phyloP scores from a whole-genome alignment of 2,329 filamentous ascomycete genomes.

The Alternaria triticina region DNA sequence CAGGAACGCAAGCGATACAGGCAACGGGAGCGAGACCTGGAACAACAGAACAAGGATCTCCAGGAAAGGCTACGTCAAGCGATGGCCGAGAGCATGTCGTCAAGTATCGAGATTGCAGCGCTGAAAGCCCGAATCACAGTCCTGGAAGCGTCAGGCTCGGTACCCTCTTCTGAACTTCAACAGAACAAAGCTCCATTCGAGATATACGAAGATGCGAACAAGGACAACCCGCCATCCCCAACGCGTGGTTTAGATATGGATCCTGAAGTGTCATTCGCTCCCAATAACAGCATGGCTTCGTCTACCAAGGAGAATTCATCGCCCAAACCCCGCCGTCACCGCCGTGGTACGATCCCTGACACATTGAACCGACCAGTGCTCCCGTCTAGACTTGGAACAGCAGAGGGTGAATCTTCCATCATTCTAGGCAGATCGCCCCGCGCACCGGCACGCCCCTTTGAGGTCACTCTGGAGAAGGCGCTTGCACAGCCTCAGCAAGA shows the following conservation, averaged over 20 bases:
- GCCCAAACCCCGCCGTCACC: slow-evolving; percentile 30
- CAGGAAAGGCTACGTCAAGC: slow-evolving; percentile 46
- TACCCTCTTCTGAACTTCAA: slow-evolving; percentile 20
- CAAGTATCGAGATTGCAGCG: slow-evolving; percentile 42
- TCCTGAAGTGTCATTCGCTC: slow-evolving; percentile 19
- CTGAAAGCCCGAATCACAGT: slow-evolving; percentile 42
- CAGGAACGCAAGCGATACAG: slow-evolving; percentile 71
- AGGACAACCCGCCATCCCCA: slow-evolving; percentile 19
- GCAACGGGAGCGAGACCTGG: slow-evolving; percentile 69
- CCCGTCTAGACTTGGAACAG: slow-evolving; percentile 22
- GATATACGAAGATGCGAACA: slow-evolving; percentile 41
- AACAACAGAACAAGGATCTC: slow-evolving; percentile 61
- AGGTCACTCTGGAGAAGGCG: slow-evolving; percentile 16
- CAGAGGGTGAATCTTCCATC: slow-evolving; percentile 26
- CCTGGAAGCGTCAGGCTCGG: slow-evolving; percentile 32
- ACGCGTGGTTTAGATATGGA: slow-evolving; percentile 15
- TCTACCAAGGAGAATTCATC: slow-evolving; percentile 41
- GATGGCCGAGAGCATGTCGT: slow-evolving; percentile 40
- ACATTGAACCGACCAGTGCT: slow-evolving; percentile 14
- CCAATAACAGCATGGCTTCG: slow-evolving; percentile 23
- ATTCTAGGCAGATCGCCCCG: slow-evolving; percentile 30
- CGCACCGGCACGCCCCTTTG: slow-evolving; percentile 3
- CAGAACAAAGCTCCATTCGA: slow-evolving; percentile 32
- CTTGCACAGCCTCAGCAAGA: slow-evolving; percentile 11
- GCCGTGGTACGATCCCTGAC: slow-evolving; percentile 34